Conservation (phyloP, 2,329 filamentous ascomycete genomes). For the Venturiaceae sp. region DNA sequence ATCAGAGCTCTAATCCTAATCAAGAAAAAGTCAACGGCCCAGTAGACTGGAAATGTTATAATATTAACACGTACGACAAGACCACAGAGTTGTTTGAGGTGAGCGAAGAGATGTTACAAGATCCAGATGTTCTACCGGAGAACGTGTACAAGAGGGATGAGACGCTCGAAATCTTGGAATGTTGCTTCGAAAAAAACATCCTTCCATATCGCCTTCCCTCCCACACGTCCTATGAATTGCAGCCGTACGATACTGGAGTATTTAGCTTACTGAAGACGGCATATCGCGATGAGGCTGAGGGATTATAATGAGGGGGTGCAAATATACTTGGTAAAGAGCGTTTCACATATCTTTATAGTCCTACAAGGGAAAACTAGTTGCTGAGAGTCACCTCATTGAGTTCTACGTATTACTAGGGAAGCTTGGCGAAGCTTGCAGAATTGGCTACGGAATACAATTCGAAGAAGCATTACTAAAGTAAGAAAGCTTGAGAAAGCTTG, state of each 20-base stretch:
- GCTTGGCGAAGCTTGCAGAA: too few relatives aligned
- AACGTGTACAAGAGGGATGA: constrained; percentile 18
- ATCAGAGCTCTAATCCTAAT: constrained; percentile 6
- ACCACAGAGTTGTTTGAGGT: constrained; percentile 16
- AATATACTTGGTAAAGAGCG: constrained; percentile 16
- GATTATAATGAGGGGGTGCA: constrained; percentile 13
- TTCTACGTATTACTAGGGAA: too few relatives aligned
- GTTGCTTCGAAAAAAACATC: constrained; percentile 23
- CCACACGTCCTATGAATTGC: constrained; percentile 17
- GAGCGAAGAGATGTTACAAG: constrained; percentile 11
- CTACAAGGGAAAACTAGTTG: constrained; percentile 11
- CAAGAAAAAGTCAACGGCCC: constrained; percentile 5
- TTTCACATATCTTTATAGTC: constrained; percentile 18
- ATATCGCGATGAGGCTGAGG: constrained; percentile 16
- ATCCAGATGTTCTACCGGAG: constrained; percentile 11
- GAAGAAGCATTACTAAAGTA: too few relatives aligned
- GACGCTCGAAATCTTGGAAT: constrained; percentile 20
- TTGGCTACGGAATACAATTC: too few relatives aligned
- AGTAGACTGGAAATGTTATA: constrained; percentile 10
- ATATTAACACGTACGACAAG: constrained; percentile 15
- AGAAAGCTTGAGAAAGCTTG: too few relatives aligned
- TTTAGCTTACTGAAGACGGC: constrained; percentile 16
- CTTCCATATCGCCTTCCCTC: constrained; percentile 21
- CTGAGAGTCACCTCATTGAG: too few relatives aligned
- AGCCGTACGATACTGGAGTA: constrained; percentile 16